Base-by-base conservation (phyloP, 148 eudicot species). In the Rhododendron ferrugineum region DNA sequence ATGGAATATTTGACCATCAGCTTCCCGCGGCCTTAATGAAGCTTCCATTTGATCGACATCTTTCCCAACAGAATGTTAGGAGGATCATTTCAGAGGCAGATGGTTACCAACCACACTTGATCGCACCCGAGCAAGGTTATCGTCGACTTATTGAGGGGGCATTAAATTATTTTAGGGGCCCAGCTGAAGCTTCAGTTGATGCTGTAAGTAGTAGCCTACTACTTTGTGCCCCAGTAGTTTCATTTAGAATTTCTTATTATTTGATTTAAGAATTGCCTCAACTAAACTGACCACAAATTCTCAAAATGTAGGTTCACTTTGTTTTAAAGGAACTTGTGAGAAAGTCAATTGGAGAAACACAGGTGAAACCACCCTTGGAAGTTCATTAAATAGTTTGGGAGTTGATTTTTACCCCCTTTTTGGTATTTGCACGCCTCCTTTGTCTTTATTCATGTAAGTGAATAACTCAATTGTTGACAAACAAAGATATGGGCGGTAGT, bases 111-210 rank as follows among this genome's bases (percentile, higher is more conserved):
- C 96, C 96, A 44, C 96, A 93, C 84, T 87, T 93, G 77, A 93
- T 93, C 68, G 95, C 95, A 47, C 95, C 95, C 46, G 95, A 93
- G 90, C 95, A 93, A 84, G 95, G 94, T 44, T 93, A 93, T 72
- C 89, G 96, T 0, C 91, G 96, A 74, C 91, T 93, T 82, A 93
- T 93, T 89, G 96, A 93, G 23, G 93, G 94, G 60, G 87, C 94
- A 54, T 83, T 93, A 52, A 86, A 88, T 86, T 92, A 89, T 84
- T 92, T 93, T 80, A 90, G 87, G 85, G 94, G 94, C 66, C 96
- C 96, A 62, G 93, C 96, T 46, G 96, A 93, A 87, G 96, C 96
- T 58, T 89, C 96, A 70, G 94, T 92, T 66, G 96, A 93, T 84
- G 96, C 95, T 50, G 95, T 93, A 86, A 91, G 94, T 86, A 78